Evolutionary conservation across 2,329 filamentous ascomycete species (phyloP), one percentile per base, ranked within the genome.

Genomic region (Fusarium torulosum): DNA sequence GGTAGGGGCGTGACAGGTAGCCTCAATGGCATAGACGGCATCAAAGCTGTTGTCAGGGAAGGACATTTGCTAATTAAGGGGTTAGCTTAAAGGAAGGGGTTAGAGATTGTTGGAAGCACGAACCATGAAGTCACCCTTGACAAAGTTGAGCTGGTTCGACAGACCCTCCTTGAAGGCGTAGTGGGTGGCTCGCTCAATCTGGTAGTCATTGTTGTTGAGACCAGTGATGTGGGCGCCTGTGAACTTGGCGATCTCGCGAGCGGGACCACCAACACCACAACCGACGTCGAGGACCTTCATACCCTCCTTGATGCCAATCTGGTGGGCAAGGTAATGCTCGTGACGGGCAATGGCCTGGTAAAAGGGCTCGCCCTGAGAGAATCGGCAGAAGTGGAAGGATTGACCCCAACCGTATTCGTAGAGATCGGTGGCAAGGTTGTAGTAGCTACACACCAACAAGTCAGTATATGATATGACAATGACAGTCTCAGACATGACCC

Each of bases 131-230:
- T 98, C 95, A 53, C 94, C 95, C 87, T 98, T 97, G 76, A 93
- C 91, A 75, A 93, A 98, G 67, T 86, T 86, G 71, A 97, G 83
- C 83, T 97, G 93, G 75, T 92, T 80, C 2, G 90, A 86, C 52
- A 98, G 84, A 51, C 90, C 90, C 81, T 97, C 93, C 80, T 93
- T 93, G 65, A 86, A 81, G 4, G 94, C 93, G 77, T 97, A 97
- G 54, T 86, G 84, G 15, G 89, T 94, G n/a, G 94, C 95, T 70
- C 96, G 92, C 78, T 97, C 88, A 71, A 98, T 97, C 83, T 98
- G 96, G 85, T 99, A 99, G 83, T 97, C 93, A 81, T 98, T 98
- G 89, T 97, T 98, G 89, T 98, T 99, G 78, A 98, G 83, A 42
- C 96, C 96, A 23, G 93, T 91, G 67, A 98, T 87, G 74, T 97